phyloP scores from a whole-genome alignment of 768 basidiomycete species.

The Antrodiella citrinella region DNA sequence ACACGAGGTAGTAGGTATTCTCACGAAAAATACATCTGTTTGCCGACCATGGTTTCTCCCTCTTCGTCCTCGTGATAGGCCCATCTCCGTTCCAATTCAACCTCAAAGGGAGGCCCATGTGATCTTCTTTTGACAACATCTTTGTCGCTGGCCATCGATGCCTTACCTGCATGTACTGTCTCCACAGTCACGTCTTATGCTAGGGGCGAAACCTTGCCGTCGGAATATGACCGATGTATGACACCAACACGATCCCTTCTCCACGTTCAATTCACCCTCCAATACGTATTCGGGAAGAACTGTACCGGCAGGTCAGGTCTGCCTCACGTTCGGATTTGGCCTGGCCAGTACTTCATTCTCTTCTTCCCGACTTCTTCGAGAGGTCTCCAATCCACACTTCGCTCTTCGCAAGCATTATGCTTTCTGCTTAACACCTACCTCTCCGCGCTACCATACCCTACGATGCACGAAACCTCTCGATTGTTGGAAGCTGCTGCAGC shows the following conservation, averaged over 20 bases:
- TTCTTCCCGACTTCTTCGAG: slow-evolving; percentile 17
- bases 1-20: neutral
- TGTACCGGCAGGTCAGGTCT: slow-evolving; percentile 7
- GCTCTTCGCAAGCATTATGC: slow-evolving; percentile 7
- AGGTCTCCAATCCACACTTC: slow-evolving; percentile 3
- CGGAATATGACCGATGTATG: slow-evolving; percentile 3
- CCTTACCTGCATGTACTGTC: neutral
- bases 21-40: neutral
- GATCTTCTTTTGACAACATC: neutral
- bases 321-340: slow-evolving; percentile 4
- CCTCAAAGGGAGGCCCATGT: neutral
- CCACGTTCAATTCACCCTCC: neutral
- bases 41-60: neutral
- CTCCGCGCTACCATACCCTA: slow-evolving; percentile 31
- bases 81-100: slow-evolving; percentile 5
- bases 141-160: slow-evolving; percentile 1
- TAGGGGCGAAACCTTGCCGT: slow-evolving; percentile 2
- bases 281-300: neutral
- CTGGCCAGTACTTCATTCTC: slow-evolving; percentile 7
- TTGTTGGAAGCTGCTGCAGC: slow-evolving; percentile 71
- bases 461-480: slow-evolving; percentile 53
- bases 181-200: neutral
- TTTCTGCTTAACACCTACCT: slow-evolving; percentile 13
- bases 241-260: slow-evolving; percentile 1
- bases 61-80: neutral